Base-by-base conservation (phyloP, 2,329 filamentous ascomycete genomes). In the Neonectria coccinea region DNA sequence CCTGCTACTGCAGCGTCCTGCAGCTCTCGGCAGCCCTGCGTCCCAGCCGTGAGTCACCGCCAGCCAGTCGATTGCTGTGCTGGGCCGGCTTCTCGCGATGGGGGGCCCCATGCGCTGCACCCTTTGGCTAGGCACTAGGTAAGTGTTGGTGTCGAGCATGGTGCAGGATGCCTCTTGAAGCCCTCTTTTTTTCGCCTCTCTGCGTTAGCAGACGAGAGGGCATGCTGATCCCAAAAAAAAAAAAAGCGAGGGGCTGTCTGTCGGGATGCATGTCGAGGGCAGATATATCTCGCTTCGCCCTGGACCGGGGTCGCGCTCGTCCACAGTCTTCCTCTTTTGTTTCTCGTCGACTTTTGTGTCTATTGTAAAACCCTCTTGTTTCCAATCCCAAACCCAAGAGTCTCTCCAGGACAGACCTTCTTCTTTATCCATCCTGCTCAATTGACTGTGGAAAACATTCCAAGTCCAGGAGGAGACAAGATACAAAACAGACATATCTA, bases 281-380 rank as follows among this genome's bases (percentile, higher is more conserved):
- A 64, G 72, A 74, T 74, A 74, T 74, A 74, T 74, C 72, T 73
- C 69, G 59, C 36, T 62, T 57, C 44, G 54, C 52, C 68, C 67
- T 58, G 59, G 61, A 56, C 69, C 68, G 53, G 65, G 55, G 55
- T 64, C 67, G 39, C 65, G 62, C 50, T 44, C 33, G 54, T 59
- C 44, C 54, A 57, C 48, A 62, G 55, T 48, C 58, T 33, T 45
- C 55, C 53, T 64, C 62, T 57, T 56, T 61, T 68, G 54, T 63
- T 62, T 59, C 55, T 59, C 42, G 41, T 63, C 29, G 22, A 44
- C 29, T 53, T 33, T 54, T 59, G 42, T 56, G 57, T 53, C 39
- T n/a, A 55, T 56, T 48, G 59, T 59, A 36, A 62, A 31, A 48
- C 59, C 39, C 54, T 25, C 57, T 65, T 58, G 50, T 52, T 27